phyloP scores from a whole-genome alignment of 345 rosid genomes.

The Clausena lansium region DNA sequence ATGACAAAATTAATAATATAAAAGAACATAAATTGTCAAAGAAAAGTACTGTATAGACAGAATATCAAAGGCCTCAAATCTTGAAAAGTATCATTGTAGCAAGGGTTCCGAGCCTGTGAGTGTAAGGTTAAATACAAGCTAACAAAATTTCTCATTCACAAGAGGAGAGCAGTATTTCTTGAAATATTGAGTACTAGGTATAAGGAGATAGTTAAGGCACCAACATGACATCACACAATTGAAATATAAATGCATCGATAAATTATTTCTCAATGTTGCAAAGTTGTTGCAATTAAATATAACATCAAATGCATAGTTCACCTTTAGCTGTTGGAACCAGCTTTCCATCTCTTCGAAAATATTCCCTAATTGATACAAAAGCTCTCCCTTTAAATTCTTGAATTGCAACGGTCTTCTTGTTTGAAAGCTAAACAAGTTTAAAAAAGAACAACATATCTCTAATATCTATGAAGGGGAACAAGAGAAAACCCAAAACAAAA shows the following conservation, averaged over 20 bases:
- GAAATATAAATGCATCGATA: background rate
- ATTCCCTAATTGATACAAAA: constrained; percentile 53
- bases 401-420: constrained; percentile 47
- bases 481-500: background rate
- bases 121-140: background rate
- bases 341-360: constrained; percentile 40
- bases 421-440: constrained; percentile 51
- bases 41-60: background rate
- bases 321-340: constrained; percentile 50
- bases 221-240: background rate
- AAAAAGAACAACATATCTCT: background rate
- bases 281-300: background rate
- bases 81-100: background rate
- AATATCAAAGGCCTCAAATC: background rate
- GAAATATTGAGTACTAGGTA: background rate
- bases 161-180: too few relatives aligned
- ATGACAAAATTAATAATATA: background rate
- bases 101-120: background rate
- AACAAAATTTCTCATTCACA: background rate
- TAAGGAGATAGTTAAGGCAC: background rate
- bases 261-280: background rate
- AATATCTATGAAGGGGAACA: background rate
- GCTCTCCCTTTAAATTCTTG: constrained; percentile 46
- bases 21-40: background rate
- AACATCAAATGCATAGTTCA: constrained; percentile 3